Evolutionary conservation across 2,329 filamentous ascomycete species (phyloP).

Genomic region (Trichoderma lentiforme): DNA sequence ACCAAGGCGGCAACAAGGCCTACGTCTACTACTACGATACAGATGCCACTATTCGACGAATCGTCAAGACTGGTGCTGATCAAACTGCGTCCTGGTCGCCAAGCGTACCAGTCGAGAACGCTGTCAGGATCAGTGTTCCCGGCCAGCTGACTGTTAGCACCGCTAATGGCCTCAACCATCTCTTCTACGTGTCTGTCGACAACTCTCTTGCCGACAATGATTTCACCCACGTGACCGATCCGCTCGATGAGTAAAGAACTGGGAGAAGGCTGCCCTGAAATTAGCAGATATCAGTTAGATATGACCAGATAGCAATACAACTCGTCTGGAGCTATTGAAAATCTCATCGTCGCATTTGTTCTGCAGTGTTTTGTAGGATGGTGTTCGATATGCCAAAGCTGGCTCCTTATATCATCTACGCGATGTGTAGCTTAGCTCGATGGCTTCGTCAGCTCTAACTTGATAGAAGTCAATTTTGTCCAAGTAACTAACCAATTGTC

Average conservation of each 20-base stretch:
- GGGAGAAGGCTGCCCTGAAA: not conserved
- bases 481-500: not conserved
- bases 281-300: not conserved
- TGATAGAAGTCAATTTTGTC: not conserved
- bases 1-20: not conserved
- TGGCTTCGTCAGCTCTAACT: not conserved
- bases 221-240: not conserved
- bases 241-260: not conserved
- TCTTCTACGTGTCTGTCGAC: not conserved
- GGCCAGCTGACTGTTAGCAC: not conserved
- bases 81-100: not conserved
- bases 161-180: not conserved
- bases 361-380: not conserved
- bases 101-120: not conserved
- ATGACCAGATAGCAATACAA: not conserved
- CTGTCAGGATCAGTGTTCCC: not conserved
- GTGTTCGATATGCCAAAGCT: not conserved
- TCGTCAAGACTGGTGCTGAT: not conserved
- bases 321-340: not conserved
- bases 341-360: not conserved
- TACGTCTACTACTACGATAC: not conserved
- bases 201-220: not conserved
- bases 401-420: not conserved
- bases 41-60: not conserved
- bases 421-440: not conserved